These are phyloP conservation scores for Cyberlindnera petersonii DNA, from an alignment of 805 yeast species.

Conservation along the genomic window DNA sequence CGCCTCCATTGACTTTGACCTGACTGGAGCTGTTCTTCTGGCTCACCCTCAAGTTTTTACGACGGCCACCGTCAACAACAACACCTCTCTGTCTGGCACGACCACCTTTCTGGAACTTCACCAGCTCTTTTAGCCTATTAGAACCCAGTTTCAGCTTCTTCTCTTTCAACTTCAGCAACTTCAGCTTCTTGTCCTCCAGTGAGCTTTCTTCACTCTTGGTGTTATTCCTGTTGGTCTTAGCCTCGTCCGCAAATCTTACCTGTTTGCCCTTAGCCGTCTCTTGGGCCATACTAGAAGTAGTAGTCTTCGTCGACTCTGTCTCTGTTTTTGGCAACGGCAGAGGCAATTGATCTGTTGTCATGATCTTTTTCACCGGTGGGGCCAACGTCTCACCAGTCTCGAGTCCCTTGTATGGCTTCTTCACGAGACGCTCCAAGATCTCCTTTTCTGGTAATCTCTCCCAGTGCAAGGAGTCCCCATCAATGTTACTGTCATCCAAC, in stretches of 20 bases:
- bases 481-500: background rate
- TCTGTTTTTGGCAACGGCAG: background rate
- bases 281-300: background rate
- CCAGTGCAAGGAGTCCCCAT: background rate
- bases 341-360: conserved; percentile 3
- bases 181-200: background rate
- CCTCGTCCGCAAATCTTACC: background rate
- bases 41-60: too few species aligned
- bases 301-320: too few species aligned
- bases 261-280: background rate
- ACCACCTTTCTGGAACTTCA: too few species aligned
- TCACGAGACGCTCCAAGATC: conserved; percentile 1
- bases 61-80: too few species aligned
- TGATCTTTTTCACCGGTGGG: conserved; percentile 4
- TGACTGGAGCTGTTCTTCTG: too few species aligned
- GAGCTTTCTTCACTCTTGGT: background rate
- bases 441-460: background rate
- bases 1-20: too few species aligned
- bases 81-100: too few species aligned
- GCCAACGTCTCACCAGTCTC: conserved; percentile 1
- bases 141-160: too few species aligned
- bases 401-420: conserved; percentile 1
- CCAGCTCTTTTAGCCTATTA: too few species aligned
- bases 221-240: background rate
- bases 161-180: background rate